A percentile compares a stretch with the other conserved stretches of the same genome.
phyloP scores from a whole-genome alignment of 768 basidiomycete genomes.

The Leccinellum rugosiceps region DNA sequence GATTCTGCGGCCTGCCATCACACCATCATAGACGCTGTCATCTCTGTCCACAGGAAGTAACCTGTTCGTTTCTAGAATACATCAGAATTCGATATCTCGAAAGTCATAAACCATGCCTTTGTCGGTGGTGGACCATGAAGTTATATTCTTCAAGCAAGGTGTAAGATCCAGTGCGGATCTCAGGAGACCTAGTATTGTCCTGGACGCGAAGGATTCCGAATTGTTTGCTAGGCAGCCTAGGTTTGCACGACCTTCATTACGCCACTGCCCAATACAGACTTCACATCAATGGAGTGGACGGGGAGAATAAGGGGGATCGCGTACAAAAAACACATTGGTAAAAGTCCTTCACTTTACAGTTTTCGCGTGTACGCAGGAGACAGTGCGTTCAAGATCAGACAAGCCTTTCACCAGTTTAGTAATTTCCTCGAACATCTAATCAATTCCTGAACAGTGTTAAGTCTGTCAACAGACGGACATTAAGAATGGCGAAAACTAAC shows the following conservation, averaged over 20 bases:
- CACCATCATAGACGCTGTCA: slow-evolving; percentile 78
- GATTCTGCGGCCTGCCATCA: slow-evolving; percentile 74
- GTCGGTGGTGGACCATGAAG: slow-evolving; percentile 58
- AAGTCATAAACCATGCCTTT: slow-evolving; percentile 44
- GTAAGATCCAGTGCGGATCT: slow-evolving; percentile 78
- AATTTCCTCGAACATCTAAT: slow-evolving; percentile 74
- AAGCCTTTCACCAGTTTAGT: slow-evolving; percentile 71
- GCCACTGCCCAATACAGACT: slow-evolving; percentile 58
- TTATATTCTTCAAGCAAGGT: slow-evolving; percentile 69
- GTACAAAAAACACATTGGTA: slow-evolving; percentile 74
- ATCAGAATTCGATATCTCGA: slow-evolving; percentile 17
- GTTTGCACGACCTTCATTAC: slow-evolving; percentile 64
- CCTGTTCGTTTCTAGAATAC: slow-evolving; percentile 53
- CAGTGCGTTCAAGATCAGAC: slow-evolving; percentile 90
- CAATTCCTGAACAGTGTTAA: slow-evolving; percentile 93
- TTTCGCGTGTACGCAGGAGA: slow-evolving; percentile 93
- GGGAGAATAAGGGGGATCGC: slow-evolving; percentile 9
- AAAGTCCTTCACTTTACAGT: slow-evolving; percentile 86
- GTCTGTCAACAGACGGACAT: slow-evolving; percentile 42
- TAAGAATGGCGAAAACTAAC: slow-evolving; percentile 10
- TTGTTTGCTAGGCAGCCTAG: slow-evolving; percentile 60
- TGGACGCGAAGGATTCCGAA: slow-evolving; percentile 72
- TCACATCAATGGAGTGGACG: slow-evolving; percentile 1
- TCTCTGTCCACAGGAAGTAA: slow-evolving; percentile 82
- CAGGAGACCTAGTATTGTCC: slow-evolving; percentile 70